Evolutionary conservation across 1,284 basidiomycete genomes (phyloP), one percentile per base, ranked within the genome.

Genomic region (Anthracocystis panici-leucophaei): DNA sequence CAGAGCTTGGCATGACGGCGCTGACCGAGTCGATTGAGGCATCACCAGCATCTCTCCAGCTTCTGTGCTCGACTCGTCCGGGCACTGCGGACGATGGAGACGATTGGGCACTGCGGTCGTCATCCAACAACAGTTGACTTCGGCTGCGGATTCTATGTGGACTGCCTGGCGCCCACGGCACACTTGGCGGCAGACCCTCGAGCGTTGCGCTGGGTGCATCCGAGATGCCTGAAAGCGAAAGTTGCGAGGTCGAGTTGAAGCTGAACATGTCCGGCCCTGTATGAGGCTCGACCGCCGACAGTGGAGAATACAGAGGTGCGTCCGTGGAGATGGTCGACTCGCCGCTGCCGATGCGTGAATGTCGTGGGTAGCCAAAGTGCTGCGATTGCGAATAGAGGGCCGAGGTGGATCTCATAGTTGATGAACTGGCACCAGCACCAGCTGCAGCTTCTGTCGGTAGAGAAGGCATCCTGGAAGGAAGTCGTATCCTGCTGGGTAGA

Each of bases 151-250:
- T 40, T 3, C 57, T 40, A 33, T 65, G 62, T 5, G 71, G 71
- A 31, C 71, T 74, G 5, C 55, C 62, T 0, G 65, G 60, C 20
- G 56, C 65, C 71, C 71, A 68, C 2, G 65, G 65, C n/a, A 68
- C 31, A 25, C 56, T 61, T 21, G 72, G 72, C 12, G 72, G 63
- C 12, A 75, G 40, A 18, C 72, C 72, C 0, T 75, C 72, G 6
- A 62, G 59, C 2, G 63, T 70, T 1, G 72, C 72, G 38, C 72
- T 75, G 25, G 72, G 72, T 25, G 66, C 67, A 44, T 75, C 73
- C 64, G 73, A 75, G 33, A 75, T 71, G 35, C 23, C 73, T 5
- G 73, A 75, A 2, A 75, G 40, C 10, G 73, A 75, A 7, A 69
- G 51, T 38, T 75, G 73, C 10, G 73, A 75, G 5, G 65, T 75